Conservation (phyloP, 257 asterid species). For the Craterostigma plantagineum region DNA sequence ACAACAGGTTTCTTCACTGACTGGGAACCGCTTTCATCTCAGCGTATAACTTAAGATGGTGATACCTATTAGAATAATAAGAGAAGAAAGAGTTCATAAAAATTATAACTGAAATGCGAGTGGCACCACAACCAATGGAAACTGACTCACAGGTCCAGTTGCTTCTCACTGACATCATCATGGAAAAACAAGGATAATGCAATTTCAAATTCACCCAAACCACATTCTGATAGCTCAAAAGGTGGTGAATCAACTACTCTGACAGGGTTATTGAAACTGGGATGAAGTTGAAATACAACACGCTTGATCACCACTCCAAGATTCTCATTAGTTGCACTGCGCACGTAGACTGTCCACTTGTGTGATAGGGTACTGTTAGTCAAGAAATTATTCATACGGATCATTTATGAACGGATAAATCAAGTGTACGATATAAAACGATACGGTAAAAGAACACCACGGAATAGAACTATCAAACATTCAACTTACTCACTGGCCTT, state of each 20-base stretch:
- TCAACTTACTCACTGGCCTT: constrained; percentile 63
- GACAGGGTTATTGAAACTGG: constrained; percentile 58
- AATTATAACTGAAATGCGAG: not conserved
- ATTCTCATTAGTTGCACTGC: constrained; percentile 66
- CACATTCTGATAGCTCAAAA: constrained; percentile 73
- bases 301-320: constrained; percentile 45
- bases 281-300: constrained; percentile 62
- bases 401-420: constrained; percentile 4
- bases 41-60: constrained; percentile 50
- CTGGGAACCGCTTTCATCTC: constrained; percentile 58
- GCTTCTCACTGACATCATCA: constrained; percentile 45
- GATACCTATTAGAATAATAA: constrained; percentile 31
- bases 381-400: constrained; percentile 5
- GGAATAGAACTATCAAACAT: not conserved
- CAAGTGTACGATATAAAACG: constrained; percentile 1
- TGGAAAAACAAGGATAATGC: constrained; percentile 50
- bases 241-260: constrained; percentile 62
- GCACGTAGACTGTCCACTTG: constrained; percentile 74
- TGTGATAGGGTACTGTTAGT: constrained; percentile 51
- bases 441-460: constrained; percentile 1
- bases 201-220: constrained; percentile 84
- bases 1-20: constrained; percentile 64
- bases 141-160: constrained; percentile 47
- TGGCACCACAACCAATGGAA: not conserved
- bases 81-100: not conserved